Base-by-base conservation (phyloP, 805 yeast species). In the Blastobotrys robertii region DNA sequence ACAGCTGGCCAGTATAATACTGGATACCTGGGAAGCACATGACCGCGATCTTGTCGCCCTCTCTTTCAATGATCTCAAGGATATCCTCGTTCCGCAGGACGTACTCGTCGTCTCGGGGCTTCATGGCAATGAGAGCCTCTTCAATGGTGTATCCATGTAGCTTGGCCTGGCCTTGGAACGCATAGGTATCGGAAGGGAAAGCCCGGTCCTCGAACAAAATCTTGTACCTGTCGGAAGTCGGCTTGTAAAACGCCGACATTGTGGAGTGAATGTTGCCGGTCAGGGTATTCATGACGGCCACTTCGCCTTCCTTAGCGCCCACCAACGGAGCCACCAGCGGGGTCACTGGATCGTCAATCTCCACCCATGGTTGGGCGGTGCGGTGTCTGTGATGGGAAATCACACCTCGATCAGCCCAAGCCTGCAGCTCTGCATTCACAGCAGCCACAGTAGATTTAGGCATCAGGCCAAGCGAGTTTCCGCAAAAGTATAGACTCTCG, bases 391-490 rank as follows among this genome's bases (percentile, higher is more conserved):
- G 94, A 60, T 88, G 97, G 0, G 92, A 76, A 48, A 83, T 87
- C 6, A 88, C 97, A 2, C 79, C 97, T 30, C 87, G 66, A 22
- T 60, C 67, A 28, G 76, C 68, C 97, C 97, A 88, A 0, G 92
- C 94, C 50, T 77, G 73, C 39, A 88, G 65, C 60, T 88, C 97
- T 34, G 66, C 70, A 39, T 63, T 62, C 11, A 88, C 65, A 11
- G 83, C 82, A 5, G 50, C 49, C 30, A 74, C 66, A 0, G 88
- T 79, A 6, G 66, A 56, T 40, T 62, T 66, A 0, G 97, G 97
- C 88, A 86, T 83, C 46, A 88, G 64, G 0, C 97, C 97, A 5
- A 88, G 73, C n/a, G 95, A 85, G 65, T 88, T 90, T 2, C 97
- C 97, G 63, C 95, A 86, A 38, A 88, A 67, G 57, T 88, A 90